phyloP scores from a whole-genome alignment of 768 basidiomycete species.

The Hericium coralloides region DNA sequence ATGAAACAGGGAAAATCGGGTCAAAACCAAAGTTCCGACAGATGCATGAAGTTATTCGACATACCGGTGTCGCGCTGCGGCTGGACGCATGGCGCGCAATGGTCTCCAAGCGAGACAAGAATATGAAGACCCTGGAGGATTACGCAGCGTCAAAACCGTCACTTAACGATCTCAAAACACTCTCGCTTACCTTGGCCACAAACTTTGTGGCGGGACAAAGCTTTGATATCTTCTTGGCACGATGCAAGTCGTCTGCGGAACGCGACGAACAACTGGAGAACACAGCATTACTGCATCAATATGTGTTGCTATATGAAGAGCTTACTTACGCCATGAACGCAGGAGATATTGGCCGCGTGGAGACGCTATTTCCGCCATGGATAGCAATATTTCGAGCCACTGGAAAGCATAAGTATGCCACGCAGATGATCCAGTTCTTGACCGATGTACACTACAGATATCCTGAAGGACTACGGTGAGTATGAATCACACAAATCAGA shows the following conservation, averaged over 20 bases:
- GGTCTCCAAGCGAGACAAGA: neutral
- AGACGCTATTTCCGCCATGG: conserved; percentile 21
- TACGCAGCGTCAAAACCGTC: neutral
- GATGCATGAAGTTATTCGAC: neutral
- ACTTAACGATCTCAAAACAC: neutral
- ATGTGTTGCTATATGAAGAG: conserved; percentile 11
- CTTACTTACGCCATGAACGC: conserved; percentile 1
- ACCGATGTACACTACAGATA: conserved; percentile 16
- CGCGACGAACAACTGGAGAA: neutral
- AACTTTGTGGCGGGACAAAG: neutral
- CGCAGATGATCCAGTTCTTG: conserved; percentile 17
- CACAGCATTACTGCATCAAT: neutral
- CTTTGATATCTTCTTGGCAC: neutral
- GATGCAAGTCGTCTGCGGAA: neutral
- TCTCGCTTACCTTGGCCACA: neutral
- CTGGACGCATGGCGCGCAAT: neutral
- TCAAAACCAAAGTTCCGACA: neutral
- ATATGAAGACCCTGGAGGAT: neutral
- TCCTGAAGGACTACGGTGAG: conserved; percentile 11
- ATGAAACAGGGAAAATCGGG: neutral
- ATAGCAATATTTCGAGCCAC: conserved; percentile 20
- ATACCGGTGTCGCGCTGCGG: neutral
- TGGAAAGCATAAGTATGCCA: conserved; percentile 24
- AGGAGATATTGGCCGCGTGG: conserved; percentile 25
- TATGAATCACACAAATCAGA: neutral